Percentiles rank a stretch among this genome's conserved stretches.
Evolutionary conservation across 2,329 filamentous ascomycete species (phyloP).

Genomic region (Neofusicoccum umdonicola): DNA sequence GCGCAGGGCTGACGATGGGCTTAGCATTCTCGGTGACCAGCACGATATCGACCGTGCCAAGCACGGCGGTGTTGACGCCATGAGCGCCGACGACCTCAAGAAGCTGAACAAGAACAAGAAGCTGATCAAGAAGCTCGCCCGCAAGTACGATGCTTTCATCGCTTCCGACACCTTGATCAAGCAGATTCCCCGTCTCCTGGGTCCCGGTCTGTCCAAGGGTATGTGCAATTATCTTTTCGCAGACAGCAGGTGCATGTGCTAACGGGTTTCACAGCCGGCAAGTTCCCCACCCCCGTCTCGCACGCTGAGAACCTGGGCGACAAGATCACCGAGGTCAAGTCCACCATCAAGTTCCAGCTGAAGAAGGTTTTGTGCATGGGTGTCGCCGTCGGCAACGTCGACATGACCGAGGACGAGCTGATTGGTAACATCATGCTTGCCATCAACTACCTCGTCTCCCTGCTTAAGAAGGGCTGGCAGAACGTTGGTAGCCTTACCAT

Average conservation of each 20-base stretch:
- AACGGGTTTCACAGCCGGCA: slow-evolving; percentile 68
- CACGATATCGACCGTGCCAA: slow-evolving; percentile 99
- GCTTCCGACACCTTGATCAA: slow-evolving; percentile 97
- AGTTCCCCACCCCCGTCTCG: slow-evolving; percentile 98
- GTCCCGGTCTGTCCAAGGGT: slow-evolving; percentile 97
- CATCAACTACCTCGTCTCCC: slow-evolving; percentile 99
- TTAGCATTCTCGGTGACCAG: slow-evolving; percentile 81
- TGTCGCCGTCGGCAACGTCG: slow-evolving; percentile 98
- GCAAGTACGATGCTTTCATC: slow-evolving; percentile 99
- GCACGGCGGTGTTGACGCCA: slow-evolving; percentile 97
- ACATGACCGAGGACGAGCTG: slow-evolving; percentile 93
- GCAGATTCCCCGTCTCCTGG: slow-evolving; percentile 99
- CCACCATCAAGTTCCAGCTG: slow-evolving; percentile 99
- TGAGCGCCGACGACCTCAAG: slow-evolving; percentile 98
- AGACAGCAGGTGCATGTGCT: slow-evolving; percentile 19
- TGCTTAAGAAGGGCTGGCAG: slow-evolving; percentile 99
- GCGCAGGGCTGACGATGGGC: slow-evolving; percentile 23
- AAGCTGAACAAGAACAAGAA: slow-evolving; percentile 99
- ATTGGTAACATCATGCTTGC: slow-evolving; percentile 99
- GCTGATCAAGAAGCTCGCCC: slow-evolving; percentile 99
- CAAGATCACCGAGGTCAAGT: slow-evolving; percentile 99
- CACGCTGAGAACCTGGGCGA: slow-evolving; percentile 88
- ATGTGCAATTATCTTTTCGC: slow-evolving; percentile 33
- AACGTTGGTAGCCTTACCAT: slow-evolving; percentile 99
- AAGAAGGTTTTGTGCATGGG: slow-evolving; percentile 99